Base-by-base conservation (phyloP, 2,329 filamentous ascomycete species). In the Ascosphaera apis region DNA sequence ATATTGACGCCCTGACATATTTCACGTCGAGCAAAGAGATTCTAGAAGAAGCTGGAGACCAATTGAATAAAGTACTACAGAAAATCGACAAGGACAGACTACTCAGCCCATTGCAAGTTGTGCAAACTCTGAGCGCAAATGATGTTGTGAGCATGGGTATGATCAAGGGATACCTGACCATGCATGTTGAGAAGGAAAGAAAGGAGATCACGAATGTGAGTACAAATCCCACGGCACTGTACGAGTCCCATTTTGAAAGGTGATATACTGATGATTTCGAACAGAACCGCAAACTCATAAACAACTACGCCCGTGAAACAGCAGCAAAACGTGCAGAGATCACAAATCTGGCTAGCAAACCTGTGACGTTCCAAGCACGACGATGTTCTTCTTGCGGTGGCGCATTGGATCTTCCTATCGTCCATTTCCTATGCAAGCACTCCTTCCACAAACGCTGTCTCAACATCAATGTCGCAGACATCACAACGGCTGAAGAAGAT, bases 401-500 rank as follows among this genome's bases (percentile, higher is more conserved):
- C 27, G 66, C 70, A 17, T 65, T 95, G 13, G 84, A 93, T 44
- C 62, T 95, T 9, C 88, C 88, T 0, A 80, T 76, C 0, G 84
- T 98, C 34, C 88, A 98, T 52, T 98, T 98, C 53, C 57, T 98
- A 42, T 98, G 88, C 61, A 92, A 91, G 53, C 88, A 98, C 53
- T 84, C 76, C 41, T 98, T 93, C 63, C 88, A 98, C 52, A 81
- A 91, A 57, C 67, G 80, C 33, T 98, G 86, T 54, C 60, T 98
- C 31, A 79, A 80, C 49, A 30, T 30, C n/a, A 13, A 30, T 13
- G n/a, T 30, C 27, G 27, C 27, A 3, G 27, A 30, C 3, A 30
- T 11, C 4, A 30, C 27, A n/a, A 61, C 64, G 3, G 61, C 62
- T 8, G 72, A 75, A 36, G 63, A 69, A 7, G 63, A 70, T 28